Percentiles rank a stretch among this genome's conserved stretches.
Evolutionary conservation across 768 basidiomycete genomes (phyloP).

Genomic region (Termitomyces sp.): DNA sequence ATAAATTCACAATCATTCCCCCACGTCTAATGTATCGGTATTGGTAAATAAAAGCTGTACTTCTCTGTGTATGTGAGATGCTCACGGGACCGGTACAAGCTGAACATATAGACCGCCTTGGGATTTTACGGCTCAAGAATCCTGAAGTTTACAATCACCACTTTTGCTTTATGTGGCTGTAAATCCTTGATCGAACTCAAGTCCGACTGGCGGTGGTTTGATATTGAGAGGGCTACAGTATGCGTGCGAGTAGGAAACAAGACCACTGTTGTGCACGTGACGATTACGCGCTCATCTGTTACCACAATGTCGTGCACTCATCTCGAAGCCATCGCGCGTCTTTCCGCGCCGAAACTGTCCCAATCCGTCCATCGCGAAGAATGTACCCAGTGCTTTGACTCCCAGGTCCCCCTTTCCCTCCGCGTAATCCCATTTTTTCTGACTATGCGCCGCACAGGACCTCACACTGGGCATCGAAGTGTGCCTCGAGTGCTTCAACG

Average conservation of each 20-base stretch:
- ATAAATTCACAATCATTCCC: too few species aligned
- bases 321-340: slow-evolving; percentile 40
- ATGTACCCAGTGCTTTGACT: slow-evolving; percentile 97
- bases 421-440: too few species aligned
- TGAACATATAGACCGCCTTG: not conserved
- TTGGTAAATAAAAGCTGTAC: too few species aligned
- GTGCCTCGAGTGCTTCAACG: slow-evolving; percentile 92
- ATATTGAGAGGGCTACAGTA: too few species aligned
- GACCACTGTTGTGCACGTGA: too few species aligned
- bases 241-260: too few species aligned
- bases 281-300: too few species aligned
- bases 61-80: not conserved
- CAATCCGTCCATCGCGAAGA: slow-evolving; percentile 87
- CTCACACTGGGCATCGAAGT: slow-evolving; percentile 76
- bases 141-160: not conserved
- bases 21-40: not conserved
- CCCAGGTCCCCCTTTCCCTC: slow-evolving; percentile 54
- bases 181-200: too few species aligned
- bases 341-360: slow-evolving; percentile 57
- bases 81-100: not conserved
- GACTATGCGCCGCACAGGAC: slow-evolving; percentile 44
- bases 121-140: not conserved
- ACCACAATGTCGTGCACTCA: slow-evolving; percentile 49
- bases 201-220: too few species aligned
- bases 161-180: too few species aligned